A percentile compares a stretch with the other conserved stretches of the same genome.
Conservation (phyloP, 192 early-diverging fungal genomes). For the Glomus cerebriforme region DNA sequence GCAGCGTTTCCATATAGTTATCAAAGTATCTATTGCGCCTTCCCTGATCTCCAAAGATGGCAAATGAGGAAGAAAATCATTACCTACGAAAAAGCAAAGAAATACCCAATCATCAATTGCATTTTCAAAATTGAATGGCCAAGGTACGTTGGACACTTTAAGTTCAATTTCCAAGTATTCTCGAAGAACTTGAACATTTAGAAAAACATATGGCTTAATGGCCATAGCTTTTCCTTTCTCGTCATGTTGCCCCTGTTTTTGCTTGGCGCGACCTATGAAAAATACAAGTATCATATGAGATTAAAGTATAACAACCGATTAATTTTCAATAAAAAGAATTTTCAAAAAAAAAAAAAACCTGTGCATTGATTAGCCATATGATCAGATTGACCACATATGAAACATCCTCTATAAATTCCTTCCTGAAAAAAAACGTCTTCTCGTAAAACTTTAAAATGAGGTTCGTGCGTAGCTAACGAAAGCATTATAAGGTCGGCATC, state of each 20-base stretch:
- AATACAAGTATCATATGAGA: not conserved
- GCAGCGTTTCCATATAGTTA: conserved; percentile 87
- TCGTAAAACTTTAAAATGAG: conserved; percentile 93
- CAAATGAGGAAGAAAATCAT: conserved; percentile 95
- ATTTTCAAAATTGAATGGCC: conserved; percentile 84
- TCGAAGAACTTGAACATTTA: conserved; percentile 78
- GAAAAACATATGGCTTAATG: conserved; percentile 78
- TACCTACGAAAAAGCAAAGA: conserved; percentile 97
- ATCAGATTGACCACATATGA: conserved; percentile 63
- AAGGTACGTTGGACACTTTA: conserved; percentile 62
- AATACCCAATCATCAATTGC: conserved; percentile 98
- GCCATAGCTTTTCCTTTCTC: conserved; percentile 44
- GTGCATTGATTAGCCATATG: conserved; percentile 69
- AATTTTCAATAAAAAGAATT: not conserved
- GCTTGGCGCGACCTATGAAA: conserved; percentile 45
- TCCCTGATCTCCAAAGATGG: conserved; percentile 94
- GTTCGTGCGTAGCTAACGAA: conserved; percentile 93
- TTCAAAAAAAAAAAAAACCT: conserved; percentile 37
- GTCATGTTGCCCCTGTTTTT: conserved; percentile 51
- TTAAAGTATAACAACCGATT: not conserved
- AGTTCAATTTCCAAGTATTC: conserved; percentile 93
- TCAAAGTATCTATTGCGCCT: conserved; percentile 87
- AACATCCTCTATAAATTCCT: conserved; percentile 66
- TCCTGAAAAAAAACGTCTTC: conserved; percentile 91
- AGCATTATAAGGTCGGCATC: conserved; percentile 99